phyloP scores from a whole-genome alignment of 371 early-diverging fungal species.

The Mortierella sp. region DNA sequence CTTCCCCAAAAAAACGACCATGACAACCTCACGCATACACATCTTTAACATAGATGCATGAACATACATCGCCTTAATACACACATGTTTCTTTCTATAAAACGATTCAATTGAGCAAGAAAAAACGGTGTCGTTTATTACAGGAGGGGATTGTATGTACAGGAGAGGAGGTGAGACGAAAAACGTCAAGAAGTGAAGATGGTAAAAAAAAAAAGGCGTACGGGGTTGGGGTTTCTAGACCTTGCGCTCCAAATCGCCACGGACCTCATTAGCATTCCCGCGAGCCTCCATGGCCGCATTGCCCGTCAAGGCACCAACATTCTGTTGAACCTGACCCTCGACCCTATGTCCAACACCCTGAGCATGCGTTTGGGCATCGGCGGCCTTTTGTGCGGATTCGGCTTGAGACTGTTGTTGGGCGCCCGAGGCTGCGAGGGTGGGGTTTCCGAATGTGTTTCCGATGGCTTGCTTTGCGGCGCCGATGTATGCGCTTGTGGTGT shows the following conservation, averaged over 20 bases:
- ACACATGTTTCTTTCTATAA: background rate
- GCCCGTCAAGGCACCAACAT: slow-evolving; percentile 56
- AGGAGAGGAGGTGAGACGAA: no score
- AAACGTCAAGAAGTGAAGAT: no score
- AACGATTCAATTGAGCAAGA: background rate
- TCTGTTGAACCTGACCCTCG: slow-evolving; percentile 60
- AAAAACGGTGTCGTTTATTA: background rate
- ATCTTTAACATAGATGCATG: background rate
- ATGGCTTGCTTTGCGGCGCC: slow-evolving; percentile 41
- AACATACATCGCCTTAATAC: background rate
- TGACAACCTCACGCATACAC: background rate
- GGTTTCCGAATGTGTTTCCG: slow-evolving; percentile 34
- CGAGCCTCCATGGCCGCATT: slow-evolving; percentile 59
- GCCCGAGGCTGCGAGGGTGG: slow-evolving; percentile 28
- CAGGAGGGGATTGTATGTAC: background rate
- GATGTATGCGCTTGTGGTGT: slow-evolving; percentile 23
- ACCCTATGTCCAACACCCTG: slow-evolving; percentile 46
- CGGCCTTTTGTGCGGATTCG: background rate
- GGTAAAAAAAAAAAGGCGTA: no score
- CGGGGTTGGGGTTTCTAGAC: background rate
- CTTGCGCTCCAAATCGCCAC: slow-evolving; percentile 52
- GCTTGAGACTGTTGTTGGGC: slow-evolving; percentile 30
- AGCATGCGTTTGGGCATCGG: slow-evolving; percentile 4
- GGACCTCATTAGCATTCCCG: slow-evolving; percentile 57
- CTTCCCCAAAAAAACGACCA: background rate